Base-by-base conservation (phyloP, 2,329 filamentous ascomycete genomes). In the Fusarium metavorans region DNA sequence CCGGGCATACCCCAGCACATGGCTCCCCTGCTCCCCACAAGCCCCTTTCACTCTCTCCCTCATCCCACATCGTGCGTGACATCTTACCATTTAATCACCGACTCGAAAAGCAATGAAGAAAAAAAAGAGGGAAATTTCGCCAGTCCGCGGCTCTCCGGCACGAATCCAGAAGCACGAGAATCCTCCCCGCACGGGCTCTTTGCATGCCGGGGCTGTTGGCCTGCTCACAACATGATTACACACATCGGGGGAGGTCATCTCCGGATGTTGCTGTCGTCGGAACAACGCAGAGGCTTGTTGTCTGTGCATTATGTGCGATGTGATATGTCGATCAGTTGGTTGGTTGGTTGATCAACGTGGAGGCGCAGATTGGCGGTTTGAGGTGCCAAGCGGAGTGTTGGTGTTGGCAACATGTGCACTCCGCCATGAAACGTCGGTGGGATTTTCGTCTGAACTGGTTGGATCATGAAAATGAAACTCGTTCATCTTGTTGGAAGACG, bases 1-100 rank as follows among this genome's bases (percentile, higher is more conserved):
- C 61, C 32, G 18, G 54, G 39, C 48, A 23, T 50, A 60, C 58
- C 34, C 62, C 52, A 23, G 34, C 25, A 50, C 67, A 41, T 20
- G 43, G 18, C 25, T 27, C 32, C 65, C 64, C 61, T 62, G 37
- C 56, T 58, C 58, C 62, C 68, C 67, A 71, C 64, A 64, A 64
- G 41, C 62, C 65, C 64, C 68, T 73, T 72, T 66, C 68, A 73
- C 61, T 71, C 60, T 65, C 67, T 67, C 27, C 48, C 52, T 65
- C 35, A 71, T 66, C 64, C 62, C 39, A 65, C 61, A 64, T 37
- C 54, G 63, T 37, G 50, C 64, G 34, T 23, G 32, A 65, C 60
- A 63, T 73, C 63, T 66, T 61, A 68, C 64, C 64, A 65, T 52
- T 59, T 41, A 43, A 57, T 68, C 48, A 54, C 50, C 23, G 48